Evolutionary conservation across 106 monocot genomes (phyloP), one percentile per base, ranked within the genome.

Genomic region (Triglochin maritima): DNA sequence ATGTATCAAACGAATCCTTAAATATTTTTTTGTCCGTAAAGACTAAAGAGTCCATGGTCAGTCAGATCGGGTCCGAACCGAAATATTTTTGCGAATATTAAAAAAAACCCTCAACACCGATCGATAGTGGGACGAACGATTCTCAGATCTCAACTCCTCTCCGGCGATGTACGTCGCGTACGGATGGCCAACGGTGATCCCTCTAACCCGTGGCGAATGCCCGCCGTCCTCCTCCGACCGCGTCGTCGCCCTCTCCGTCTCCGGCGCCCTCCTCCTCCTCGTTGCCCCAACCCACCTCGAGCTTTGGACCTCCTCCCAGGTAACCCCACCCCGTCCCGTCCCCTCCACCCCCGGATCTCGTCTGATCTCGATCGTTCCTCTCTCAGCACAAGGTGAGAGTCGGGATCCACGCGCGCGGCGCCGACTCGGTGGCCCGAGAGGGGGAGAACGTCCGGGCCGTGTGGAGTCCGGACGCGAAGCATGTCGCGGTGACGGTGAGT

Each of bases 111-210:
- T 29, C 29, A 29, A 29, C 29, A 29, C 29, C 29, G 29, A 29
- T 29, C 29, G 29, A 29, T 29, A 29, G 29, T 29, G 0, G 29
- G 29, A 29, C 29, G 29, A 29, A 29, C 29, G 1, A 29, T 2
- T 8, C 14, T 55, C 10, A n/a, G 55, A 55, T 8, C 55, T 9
- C 55, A 5, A n/a, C 55, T 12, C 14, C 49, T 48, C 64, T 64
- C 49, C 49, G 13, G 52, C 52, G 80, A 98, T 98, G 96, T 89
- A 98, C 72, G 80, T 92, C 78, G 78, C 98, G 17, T 98, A 98
- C 58, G 98, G 98, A 63, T 98, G 92, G 92, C 98, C 98, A 53
- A 88, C 91, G 88, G 88, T 86, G 53, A 88, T 98, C 72, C 86
- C 91, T 12, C 79, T 92, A 17, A 77, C 80, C 7, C 69, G 72